A percentile compares a stretch with the other conserved stretches of the same genome.
Evolutionary conservation across 176 grass and related monocot genomes (phyloP).

Genomic region (Oryza meridionalis): DNA sequence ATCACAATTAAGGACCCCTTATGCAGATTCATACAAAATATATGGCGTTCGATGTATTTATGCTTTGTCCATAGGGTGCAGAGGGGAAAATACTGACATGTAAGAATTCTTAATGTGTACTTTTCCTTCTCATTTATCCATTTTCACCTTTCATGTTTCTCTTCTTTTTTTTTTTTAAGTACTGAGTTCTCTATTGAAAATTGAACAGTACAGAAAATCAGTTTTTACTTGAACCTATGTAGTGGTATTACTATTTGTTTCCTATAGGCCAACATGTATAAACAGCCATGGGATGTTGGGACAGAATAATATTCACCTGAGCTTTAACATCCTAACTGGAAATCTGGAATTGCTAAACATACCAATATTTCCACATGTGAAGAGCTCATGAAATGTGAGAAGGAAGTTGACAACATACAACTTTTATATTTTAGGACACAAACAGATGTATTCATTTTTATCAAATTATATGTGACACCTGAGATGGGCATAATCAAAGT

Average conservation of each 20-base stretch:
- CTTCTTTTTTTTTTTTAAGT: background rate
- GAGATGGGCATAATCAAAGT: conserved; percentile 16
- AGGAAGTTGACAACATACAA: conserved; percentile 16
- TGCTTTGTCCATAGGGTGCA: background rate
- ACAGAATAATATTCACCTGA: background rate
- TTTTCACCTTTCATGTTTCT: background rate
- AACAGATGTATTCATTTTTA: background rate
- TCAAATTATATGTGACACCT: conserved; percentile 14
- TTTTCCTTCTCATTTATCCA: background rate
- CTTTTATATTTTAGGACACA: background rate
- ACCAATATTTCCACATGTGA: background rate
- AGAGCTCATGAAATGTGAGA: background rate
- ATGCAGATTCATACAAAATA: background rate
- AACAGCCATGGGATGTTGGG: conserved; percentile 13
- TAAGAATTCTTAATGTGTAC: background rate
- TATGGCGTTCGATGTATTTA: background rate
- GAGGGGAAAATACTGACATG: background rate
- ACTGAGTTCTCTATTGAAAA: background rate
- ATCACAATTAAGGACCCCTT: background rate
- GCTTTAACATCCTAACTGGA: background rate
- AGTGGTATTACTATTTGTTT: background rate
- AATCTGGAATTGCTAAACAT: background rate
- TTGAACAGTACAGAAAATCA: background rate
- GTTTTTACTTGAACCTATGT: background rate
- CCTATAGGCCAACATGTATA: background rate